Evolutionary conservation across 352 stramenopile species (phyloP), one percentile per base, ranked within the genome.

Genomic region (Globisporangium solare): DNA sequence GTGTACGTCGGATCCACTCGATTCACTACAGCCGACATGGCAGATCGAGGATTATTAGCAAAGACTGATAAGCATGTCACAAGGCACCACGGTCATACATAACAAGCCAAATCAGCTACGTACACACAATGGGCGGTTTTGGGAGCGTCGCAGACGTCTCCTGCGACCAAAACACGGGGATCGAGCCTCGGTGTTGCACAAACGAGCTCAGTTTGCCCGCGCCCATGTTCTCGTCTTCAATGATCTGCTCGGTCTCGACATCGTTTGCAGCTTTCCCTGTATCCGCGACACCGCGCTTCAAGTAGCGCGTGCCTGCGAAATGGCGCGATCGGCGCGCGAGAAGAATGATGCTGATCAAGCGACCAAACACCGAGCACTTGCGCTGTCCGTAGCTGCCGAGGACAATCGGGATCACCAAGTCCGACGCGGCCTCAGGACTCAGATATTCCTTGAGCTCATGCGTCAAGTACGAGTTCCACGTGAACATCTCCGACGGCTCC

Each of bases 151-250:
- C 94, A 35, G 83, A 98, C 5, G 91, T 98, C 61, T 99, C 96
- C 71, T 99, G 98, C 0, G 95, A 98, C 98, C 98, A 99, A 67
- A 98, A 99, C 0, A 98, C 98, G n/a, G 98, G 98, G 69, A 99
- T 99, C 3, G 94, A 99, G 5, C 97, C 97, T 35, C 98, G 90
- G 51, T 99, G 94, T 72, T 99, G 97, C 42, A 99, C 82, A 63
- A 96, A 99, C 2, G 88, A 97, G 18, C 89, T 98, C 64, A 99
- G 98, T 18, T 96, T 96, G 17, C 78, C 93, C 50, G 73, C 92
- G 1, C 83, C 83, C 88, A 75, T 96, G 52, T 76, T 93, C 56
- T 95, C 83, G 50, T 95, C 77, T 57, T 95, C 88, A 20, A 98
- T 83, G 51, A 98, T 97, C 63, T 98, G 94, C 68, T 99, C 98